These are phyloP conservation scores for Crithidia acanthocephali DNA, from an alignment of 208 protist genomes.

Conservation along the genomic window DNA sequence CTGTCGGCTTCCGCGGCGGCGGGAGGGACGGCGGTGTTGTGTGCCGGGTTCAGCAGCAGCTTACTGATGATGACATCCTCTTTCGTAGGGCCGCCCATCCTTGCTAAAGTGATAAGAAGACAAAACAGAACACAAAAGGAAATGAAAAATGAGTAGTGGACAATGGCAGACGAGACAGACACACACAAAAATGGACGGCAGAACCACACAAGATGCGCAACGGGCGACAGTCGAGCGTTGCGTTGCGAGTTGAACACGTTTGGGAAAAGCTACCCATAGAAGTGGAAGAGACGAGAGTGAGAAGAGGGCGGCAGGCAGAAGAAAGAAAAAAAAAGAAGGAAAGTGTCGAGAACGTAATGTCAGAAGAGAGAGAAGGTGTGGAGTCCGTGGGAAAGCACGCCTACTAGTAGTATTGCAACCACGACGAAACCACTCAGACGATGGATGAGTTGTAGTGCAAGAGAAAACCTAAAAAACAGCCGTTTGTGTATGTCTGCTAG, in stretches of 20 bases:
- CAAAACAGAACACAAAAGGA: conserved; percentile 1
- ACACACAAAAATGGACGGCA: background rate
- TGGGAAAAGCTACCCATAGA: background rate
- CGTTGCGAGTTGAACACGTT: background rate
- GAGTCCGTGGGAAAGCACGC: no score
- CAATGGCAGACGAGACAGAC: background rate
- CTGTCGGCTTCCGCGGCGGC: conserved; percentile 11
- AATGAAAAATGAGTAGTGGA: background rate
- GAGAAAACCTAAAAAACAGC: no score
- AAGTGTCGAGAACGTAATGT: background rate
- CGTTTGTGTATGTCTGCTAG: no score
- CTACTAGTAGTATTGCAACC: no score
- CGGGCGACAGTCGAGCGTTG: background rate
- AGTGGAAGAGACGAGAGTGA: conserved; percentile 13
- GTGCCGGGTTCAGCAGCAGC: conserved; percentile 62
- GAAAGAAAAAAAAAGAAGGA: conserved; percentile 5
- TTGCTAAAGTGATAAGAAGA: background rate
- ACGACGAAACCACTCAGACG: no score
- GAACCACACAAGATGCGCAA: background rate
- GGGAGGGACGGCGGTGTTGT: conserved; percentile 53
- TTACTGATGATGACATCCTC: conserved; percentile 67
- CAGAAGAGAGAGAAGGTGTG: background rate
- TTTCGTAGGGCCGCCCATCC: conserved; percentile 17
- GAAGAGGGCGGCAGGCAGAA: conserved; percentile 2
- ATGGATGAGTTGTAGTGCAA: no score